Evolutionary conservation across 768 basidiomycete genomes (phyloP).

Genomic region (Sistotremastrum niveocremeum): DNA sequence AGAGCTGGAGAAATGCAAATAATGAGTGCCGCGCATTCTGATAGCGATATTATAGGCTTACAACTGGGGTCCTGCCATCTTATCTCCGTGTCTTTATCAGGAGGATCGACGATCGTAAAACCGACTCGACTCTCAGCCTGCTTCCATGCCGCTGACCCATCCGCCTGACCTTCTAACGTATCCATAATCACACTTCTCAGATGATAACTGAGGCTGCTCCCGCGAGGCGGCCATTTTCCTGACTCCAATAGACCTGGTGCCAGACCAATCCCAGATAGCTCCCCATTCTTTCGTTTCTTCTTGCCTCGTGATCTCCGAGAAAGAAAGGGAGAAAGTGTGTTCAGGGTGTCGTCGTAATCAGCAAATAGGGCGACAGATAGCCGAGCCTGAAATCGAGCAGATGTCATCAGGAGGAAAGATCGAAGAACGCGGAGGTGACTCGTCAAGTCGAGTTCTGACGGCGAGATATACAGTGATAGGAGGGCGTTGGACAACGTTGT

Average conservation of each 20-base stretch:
- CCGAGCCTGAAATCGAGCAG: conserved; percentile 58
- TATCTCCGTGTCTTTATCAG: conserved; percentile 49
- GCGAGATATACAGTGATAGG: conserved; percentile 50
- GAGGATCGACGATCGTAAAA: conserved; percentile 67
- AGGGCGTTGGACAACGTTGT: conserved; percentile 52
- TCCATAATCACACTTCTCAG: conserved; percentile 78
- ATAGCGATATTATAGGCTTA: conserved; percentile 26
- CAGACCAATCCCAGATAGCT: conserved; percentile 42
- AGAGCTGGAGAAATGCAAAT: conserved; percentile 13
- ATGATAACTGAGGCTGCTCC: conserved; percentile 71
- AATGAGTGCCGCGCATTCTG: not conserved
- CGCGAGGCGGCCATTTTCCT: conserved; percentile 78
- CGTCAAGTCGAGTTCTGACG: conserved; percentile 50
- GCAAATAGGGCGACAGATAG: conserved; percentile 66
- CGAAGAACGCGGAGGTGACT: conserved; percentile 56
- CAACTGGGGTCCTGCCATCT: conserved; percentile 76
- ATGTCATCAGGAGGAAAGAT: conserved; percentile 62
- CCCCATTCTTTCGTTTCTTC: conserved; percentile 29
- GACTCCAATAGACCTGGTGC: conserved; percentile 59
- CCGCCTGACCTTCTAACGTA: conserved; percentile 34
- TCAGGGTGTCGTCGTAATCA: conserved; percentile 36
- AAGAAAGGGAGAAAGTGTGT: too few species aligned
- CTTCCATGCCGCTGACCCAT: conserved; percentile 7
- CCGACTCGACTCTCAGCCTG: conserved; percentile 38
- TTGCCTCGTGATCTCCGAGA: conserved; percentile 11